Evolutionary conservation across 441 rosid species (phyloP).

Genomic region (Cnidoscolus chayamansa): DNA sequence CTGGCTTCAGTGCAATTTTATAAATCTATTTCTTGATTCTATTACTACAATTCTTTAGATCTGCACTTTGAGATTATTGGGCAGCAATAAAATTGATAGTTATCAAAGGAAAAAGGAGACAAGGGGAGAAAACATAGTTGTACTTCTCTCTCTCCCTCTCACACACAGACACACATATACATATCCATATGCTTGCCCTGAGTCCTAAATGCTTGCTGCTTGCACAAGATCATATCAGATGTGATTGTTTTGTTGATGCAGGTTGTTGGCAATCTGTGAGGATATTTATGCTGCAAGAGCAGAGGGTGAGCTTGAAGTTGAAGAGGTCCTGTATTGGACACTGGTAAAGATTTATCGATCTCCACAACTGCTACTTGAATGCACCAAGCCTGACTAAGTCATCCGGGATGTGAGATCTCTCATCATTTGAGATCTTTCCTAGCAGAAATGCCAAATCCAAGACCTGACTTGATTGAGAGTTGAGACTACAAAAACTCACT

Average conservation of each 20-base stretch:
- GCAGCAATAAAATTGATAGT: too few species aligned
- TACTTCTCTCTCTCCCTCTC: too few species aligned
- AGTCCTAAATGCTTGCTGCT: background rate
- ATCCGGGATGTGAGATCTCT: background rate
- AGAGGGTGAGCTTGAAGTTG: slow-evolving; percentile 92
- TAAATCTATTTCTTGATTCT: background rate
- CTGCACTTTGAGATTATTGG: background rate
- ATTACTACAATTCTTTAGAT: background rate
- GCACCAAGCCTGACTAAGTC: slow-evolving; percentile 60
- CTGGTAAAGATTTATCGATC: slow-evolving; percentile 93
- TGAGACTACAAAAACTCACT: background rate
- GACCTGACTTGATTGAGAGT: background rate
- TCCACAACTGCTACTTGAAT: slow-evolving; percentile 94
- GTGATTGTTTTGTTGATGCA: slow-evolving; percentile 27
- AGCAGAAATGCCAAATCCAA: background rate
- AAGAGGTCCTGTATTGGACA: slow-evolving; percentile 97
- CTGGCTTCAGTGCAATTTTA: background rate
- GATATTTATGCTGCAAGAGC: slow-evolving; percentile 95
- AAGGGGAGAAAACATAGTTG: too few species aligned
- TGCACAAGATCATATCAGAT: background rate
- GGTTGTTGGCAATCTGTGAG: slow-evolving; percentile 97
- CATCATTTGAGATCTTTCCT: background rate
- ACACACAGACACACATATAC: too few species aligned
- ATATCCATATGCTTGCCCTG: background rate
- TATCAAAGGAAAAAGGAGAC: too few species aligned